A percentile compares a stretch with the other conserved stretches of the same genome.
phyloP scores from a whole-genome alignment of 176 grass and related monocot genomes.

The Phoenix dactylifera region DNA sequence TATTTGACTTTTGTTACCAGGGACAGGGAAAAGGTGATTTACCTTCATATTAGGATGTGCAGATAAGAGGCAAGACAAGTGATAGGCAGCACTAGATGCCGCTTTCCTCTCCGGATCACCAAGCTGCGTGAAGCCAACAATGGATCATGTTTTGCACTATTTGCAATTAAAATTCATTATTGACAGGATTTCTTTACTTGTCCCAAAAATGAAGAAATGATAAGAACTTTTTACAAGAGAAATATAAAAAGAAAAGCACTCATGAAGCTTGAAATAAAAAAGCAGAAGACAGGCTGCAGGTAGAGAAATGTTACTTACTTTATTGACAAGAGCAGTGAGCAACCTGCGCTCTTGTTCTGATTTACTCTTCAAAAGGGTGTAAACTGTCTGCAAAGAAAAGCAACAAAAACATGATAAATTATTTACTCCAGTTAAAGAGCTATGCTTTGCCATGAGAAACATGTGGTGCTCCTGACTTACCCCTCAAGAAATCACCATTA shows the following conservation, averaged over 20 bases:
- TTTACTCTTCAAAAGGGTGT: constrained; percentile 74
- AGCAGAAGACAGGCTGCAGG: constrained; percentile 6
- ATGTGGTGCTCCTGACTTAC: no score
- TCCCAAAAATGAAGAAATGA: no score
- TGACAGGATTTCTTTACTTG: no score
- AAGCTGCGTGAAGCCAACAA: constrained; percentile 40
- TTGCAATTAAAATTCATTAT: no score
- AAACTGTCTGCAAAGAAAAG: constrained; percentile 60
- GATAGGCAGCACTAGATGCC: constrained; percentile 77
- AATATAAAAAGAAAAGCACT: no score
- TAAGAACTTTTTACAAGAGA: no score
- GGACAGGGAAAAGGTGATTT: constrained; percentile 2
- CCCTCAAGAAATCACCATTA: no score
- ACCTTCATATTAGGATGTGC: constrained; percentile 97
- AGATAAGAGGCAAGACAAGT: constrained; percentile 67
- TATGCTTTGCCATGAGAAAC: no score
- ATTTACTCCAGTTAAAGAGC: constrained; percentile 1
- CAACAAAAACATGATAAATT: background rate
- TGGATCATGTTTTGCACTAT: background rate
- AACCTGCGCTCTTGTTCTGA: constrained; percentile 91
- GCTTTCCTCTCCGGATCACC: constrained; percentile 91
- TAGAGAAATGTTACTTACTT: constrained; percentile 44
- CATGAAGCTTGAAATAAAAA: background rate
- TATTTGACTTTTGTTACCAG: no score
- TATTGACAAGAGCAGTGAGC: constrained; percentile 92